These are phyloP conservation scores for Pleurotus sapidus DNA, from an alignment of 768 basidiomycete species.

Conservation along the genomic window DNA sequence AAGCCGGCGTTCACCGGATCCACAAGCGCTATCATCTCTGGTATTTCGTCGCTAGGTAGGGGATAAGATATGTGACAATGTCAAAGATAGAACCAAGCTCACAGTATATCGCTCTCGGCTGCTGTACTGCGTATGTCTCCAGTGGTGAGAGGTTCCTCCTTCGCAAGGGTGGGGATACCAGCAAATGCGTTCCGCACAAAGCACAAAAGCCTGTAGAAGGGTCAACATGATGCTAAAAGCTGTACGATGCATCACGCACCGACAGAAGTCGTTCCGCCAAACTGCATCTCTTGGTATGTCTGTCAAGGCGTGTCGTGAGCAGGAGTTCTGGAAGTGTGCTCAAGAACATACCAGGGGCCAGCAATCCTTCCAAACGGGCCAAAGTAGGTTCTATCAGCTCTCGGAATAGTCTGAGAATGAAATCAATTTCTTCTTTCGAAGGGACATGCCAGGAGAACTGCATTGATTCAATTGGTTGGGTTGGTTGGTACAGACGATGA, in stretches of 20 bases:
- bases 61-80: neutral
- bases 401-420: constrained; percentile 66
- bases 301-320: constrained; percentile 13
- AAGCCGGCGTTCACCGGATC: constrained; percentile 65
- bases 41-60: constrained; percentile 57
- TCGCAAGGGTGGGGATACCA: constrained; percentile 67
- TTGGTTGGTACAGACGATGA: neutral
- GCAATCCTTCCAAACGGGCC: constrained; percentile 48
- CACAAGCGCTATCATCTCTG: constrained; percentile 72
- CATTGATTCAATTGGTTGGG: neutral
- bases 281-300: constrained; percentile 48
- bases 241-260: constrained; percentile 34
- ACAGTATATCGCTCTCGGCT: constrained; percentile 69
- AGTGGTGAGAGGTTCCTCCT: constrained; percentile 42
- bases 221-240: neutral
- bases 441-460: constrained; percentile 83
- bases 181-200: constrained; percentile 74
- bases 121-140: constrained; percentile 43
- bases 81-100: constrained; percentile 18
- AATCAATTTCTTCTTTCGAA: constrained; percentile 63
- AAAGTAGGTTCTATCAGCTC: constrained; percentile 67
- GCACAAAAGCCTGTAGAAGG: constrained; percentile 51
- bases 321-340: neutral
- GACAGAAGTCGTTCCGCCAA: constrained; percentile 88
- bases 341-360: constrained; percentile 42